Base-by-base conservation (phyloP, 352 stramenopile genomes). In the Pilasporangium apinafurcum region DNA sequence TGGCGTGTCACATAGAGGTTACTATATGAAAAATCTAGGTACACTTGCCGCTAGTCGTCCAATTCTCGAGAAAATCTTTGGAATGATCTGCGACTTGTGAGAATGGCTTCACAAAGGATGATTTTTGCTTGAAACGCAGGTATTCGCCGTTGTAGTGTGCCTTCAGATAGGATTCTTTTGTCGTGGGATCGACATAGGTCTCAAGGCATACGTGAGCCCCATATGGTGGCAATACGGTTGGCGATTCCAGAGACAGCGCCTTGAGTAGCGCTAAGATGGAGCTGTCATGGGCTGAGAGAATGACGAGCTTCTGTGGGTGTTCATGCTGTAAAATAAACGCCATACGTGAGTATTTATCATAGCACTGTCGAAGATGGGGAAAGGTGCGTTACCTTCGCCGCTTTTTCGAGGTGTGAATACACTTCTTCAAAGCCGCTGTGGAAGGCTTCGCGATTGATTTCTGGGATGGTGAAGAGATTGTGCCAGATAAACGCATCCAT, bases 271-370 rank as follows among this genome's bases (percentile, higher is more conserved):
- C 51, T 26, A 63, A 38, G 26, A 67, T 53, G 1, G 58, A 55
- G 28, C 40, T 59, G 39, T 67, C 52, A 32, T 67, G 58, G 8
- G 53, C 53, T 4, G 58, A 63, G 32, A 63, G 34, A 8, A 67
- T 30, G 14, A 53, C 46, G 2, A 67, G 21, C 33, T 57, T 57
- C 22, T 56, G 44, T 13, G n/a, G 16, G 33, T 37, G 18, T 30
- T 57, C 28, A 4, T 7, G 25, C 35, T 25, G 28, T 13, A 29
- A 10, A 16, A 45, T 44, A 26, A 34, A 24, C 27, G 6, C 14
- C 8, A 34, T 5, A 14, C 46, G 22, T 17, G 4, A 39, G n/a
- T 32, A 4, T 9, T 30, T 25, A n/a, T n/a, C n/a, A n/a, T n/a
- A 36, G 13, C 30, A 20, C 18, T 16, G 24, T 9, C 8, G 24